A percentile compares a stretch with the other conserved stretches of the same genome.
phyloP scores from a whole-genome alignment of 2,329 filamentous ascomycete species.

The Fusarium solani-melongenae region DNA sequence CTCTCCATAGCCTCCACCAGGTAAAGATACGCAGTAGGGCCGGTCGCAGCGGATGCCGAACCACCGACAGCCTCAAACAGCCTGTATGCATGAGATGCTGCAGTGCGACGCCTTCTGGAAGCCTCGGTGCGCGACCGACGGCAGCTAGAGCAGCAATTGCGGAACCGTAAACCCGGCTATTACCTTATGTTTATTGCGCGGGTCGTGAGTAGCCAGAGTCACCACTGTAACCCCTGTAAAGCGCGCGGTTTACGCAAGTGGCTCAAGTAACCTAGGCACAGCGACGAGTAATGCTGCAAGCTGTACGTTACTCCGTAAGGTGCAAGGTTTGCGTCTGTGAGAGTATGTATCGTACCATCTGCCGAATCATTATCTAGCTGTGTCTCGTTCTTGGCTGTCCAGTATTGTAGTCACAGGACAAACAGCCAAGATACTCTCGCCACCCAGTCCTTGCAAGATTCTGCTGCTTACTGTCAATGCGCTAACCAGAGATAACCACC shows the following conservation, averaged over 20 bases:
- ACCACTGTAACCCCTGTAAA: background rate
- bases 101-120: background rate
- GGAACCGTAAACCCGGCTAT: constrained; percentile 5
- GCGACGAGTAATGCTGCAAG: background rate
- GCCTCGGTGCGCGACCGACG: background rate
- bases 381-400: background rate
- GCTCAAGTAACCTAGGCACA: background rate
- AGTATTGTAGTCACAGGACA: background rate
- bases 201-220: background rate
- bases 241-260: background rate
- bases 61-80: background rate
- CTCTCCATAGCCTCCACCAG: background rate
- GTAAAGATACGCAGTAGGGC: background rate
- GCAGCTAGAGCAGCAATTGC: background rate
- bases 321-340: background rate
- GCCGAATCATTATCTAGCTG: background rate
- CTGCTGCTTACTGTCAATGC: background rate
- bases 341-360: constrained; percentile 16
- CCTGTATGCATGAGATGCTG: background rate
- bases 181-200: constrained; percentile 10
- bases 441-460: constrained; percentile 10
- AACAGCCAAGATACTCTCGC: background rate
- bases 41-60: background rate
- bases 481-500: background rate
- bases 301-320: background rate